Evolutionary conservation across 495 filamentous ascomycete species (phyloP), one percentile per base, ranked within the genome.

Genomic region (Trichoderma asperelloides): DNA sequence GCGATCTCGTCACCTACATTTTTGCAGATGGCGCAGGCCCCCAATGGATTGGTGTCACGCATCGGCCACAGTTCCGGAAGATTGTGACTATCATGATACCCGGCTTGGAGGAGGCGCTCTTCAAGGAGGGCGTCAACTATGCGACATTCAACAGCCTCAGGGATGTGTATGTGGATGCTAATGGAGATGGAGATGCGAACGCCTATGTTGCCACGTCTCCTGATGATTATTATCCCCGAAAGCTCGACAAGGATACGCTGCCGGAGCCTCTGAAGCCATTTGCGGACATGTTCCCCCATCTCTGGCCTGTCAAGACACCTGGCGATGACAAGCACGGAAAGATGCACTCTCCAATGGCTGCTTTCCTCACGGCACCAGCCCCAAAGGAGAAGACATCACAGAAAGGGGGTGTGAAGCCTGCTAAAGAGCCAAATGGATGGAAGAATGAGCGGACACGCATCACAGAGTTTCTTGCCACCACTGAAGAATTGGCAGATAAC

Each of bases 61-160:
- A 96, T 73, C 89, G 91, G 64, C 82, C 83, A 0, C 80, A 88
- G 70, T 88, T 98, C 64, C 81, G 87, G 43, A 96, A 93, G 75
- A 88, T 92, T 25, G 95, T 96, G 18, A 85, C 93, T n/a, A 77
- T 98, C 67, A 94, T 98, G 90, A 90, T 96, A 8, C 96, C 95
- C 0, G 95, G 94, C 13, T 76, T 98, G 16, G 93, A 96, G 75
- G 85, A 89, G 70, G 90, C 87, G 39, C 94, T 97, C 91, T 96
- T 97, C 76, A 86, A 92, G 78, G 84, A 85, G 27, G 82, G 78
- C 15, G 82, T 91, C 6, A 77, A 85, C 41, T 77, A 88, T 51
- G 71, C 79, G 18, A 72, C 71, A 1, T 81, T 78, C 70, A 65
- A 65, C 41, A 23, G 49, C 8, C 40, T 45, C 2, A 47, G 39